A percentile compares a stretch with the other conserved stretches of the same genome.
Conservation (phyloP, 805 yeast genomes). For the Pichia phayaonensis region DNA sequence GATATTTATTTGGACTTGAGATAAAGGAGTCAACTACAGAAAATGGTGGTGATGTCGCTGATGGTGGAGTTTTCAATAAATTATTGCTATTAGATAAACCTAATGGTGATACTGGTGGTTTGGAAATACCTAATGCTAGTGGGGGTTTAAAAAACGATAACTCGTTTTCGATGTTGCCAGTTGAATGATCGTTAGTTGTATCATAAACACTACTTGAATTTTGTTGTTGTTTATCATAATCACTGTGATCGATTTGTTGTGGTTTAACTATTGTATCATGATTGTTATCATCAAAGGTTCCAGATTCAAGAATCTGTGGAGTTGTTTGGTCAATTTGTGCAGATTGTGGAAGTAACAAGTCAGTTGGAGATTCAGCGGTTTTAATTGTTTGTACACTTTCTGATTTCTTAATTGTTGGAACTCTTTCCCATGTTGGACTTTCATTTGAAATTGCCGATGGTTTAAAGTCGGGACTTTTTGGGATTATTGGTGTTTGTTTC, state of each 20-base stretch:
- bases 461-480: slow-evolving; percentile 1
- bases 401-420: slow-evolving; percentile 3
- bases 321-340: slow-evolving; percentile 9
- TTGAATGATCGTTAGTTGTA: not conserved
- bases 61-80: slow-evolving; percentile 9
- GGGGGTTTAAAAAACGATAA: not conserved
- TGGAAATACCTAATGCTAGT: not conserved
- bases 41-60: slow-evolving; percentile 4
- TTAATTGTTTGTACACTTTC: slow-evolving; percentile 6
- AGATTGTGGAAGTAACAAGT: slow-evolving; percentile 9
- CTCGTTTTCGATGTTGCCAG: not conserved
- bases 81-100: not conserved
- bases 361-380: slow-evolving; percentile 3
- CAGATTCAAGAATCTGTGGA: slow-evolving; percentile 1
- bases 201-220: not conserved
- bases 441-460: not conserved
- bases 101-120: not conserved
- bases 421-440: slow-evolving; percentile 4
- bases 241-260: not conserved
- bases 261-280: not conserved
- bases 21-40: slow-evolving; percentile 10
- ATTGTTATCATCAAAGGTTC: not conserved
- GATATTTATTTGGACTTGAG: slow-evolving; percentile 20
- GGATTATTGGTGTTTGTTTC: slow-evolving; percentile 7
- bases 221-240: not conserved